Conservation (phyloP, 2,329 filamentous ascomycete genomes). For the Colletotrichum echinochloae region DNA sequence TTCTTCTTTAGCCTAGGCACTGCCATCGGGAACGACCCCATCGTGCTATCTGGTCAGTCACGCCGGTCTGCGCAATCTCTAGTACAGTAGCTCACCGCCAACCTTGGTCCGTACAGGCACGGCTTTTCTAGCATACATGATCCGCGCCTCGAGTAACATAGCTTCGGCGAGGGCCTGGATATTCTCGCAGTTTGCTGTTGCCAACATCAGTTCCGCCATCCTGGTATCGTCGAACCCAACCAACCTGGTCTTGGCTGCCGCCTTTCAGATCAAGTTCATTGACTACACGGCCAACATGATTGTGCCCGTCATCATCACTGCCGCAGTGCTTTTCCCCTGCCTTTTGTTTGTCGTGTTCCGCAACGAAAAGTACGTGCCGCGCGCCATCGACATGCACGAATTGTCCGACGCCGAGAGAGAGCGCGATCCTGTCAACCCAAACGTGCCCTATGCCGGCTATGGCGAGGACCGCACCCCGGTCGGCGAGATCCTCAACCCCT, state of each 20-base stretch:
- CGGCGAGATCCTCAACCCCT: not conserved
- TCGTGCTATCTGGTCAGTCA: slow-evolving; percentile 59
- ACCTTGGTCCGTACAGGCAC: slow-evolving; percentile 67
- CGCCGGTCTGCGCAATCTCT: not conserved
- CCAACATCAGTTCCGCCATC: slow-evolving; percentile 80
- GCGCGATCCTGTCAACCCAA: slow-evolving; percentile 75
- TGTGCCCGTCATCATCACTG: slow-evolving; percentile 75
- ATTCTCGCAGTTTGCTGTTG: slow-evolving; percentile 76
- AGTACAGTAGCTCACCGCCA: not conserved
- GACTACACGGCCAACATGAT: slow-evolving; percentile 83
- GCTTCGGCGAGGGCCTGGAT: slow-evolving; percentile 78
- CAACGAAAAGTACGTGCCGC: slow-evolving; percentile 72
- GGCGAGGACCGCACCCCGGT: slow-evolving; percentile 49
- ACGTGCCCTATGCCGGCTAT: slow-evolving; percentile 74
- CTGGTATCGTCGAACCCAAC: slow-evolving; percentile 84
- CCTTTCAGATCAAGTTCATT: slow-evolving; percentile 78
- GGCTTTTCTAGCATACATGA: slow-evolving; percentile 82
- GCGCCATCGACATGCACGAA: slow-evolving; percentile 75
- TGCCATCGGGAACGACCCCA: slow-evolving; percentile 81
- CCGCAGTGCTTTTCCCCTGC: slow-evolving; percentile 75
- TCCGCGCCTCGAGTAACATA: slow-evolving; percentile 79
- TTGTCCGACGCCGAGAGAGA: slow-evolving; percentile 66
- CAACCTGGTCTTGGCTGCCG: slow-evolving; percentile 79
- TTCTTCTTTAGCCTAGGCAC: slow-evolving; percentile 78
- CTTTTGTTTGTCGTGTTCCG: slow-evolving; percentile 78